Evolutionary conservation across 208 protist species (phyloP), one percentile per base, ranked within the genome.

Genomic region (Naegleria lovaniensis): DNA sequence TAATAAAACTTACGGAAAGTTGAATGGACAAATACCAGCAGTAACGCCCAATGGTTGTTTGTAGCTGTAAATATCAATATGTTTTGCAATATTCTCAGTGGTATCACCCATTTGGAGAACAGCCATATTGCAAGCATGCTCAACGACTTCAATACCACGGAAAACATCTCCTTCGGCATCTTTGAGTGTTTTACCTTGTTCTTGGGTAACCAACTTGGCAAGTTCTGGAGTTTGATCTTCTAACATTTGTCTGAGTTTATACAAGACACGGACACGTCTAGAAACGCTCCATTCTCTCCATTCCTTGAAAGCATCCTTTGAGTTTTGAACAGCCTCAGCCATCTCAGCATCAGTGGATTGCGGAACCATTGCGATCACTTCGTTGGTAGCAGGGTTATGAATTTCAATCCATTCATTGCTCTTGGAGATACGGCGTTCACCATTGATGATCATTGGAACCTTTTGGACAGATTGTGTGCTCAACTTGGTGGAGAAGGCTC

Each of bases 81-180:
- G 93, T 41, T 90, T 91, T 22, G 91, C 79, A 7, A 98, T 93
- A 90, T 95, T 96, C 51, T 94, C 95, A 19, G 96, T 33, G 19
- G 96, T 98, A 79, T 98, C 97, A 58, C 97, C 97, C 94, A 97
- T 96, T 91, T 96, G 83, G 1, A 96, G 85, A 2, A 93, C 91
- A 33, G 94, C 40, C 19, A 95, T 94, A 16, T 40, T 84, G 91
- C 94, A 97, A 16, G 96, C 91, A 89, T 97, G 96, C 92, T 98
- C 97, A 43, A 98, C 96, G 43, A 98, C 96, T 95, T 98, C 93
- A n/a, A 97, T 91, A 85, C 97, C 96, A 75, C 96, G 92, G 88
- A 98, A 97, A 5, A 98, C 93, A 92, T 98, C 96, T 41, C 97
- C 97, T 59, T 94, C 89, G 33, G 96, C 97, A 91, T 98, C 97